A percentile compares a stretch with the other conserved stretches of the same genome.
phyloP scores from a whole-genome alignment of 2,329 filamentous ascomycete genomes.

The Apiospora pterosperma region DNA sequence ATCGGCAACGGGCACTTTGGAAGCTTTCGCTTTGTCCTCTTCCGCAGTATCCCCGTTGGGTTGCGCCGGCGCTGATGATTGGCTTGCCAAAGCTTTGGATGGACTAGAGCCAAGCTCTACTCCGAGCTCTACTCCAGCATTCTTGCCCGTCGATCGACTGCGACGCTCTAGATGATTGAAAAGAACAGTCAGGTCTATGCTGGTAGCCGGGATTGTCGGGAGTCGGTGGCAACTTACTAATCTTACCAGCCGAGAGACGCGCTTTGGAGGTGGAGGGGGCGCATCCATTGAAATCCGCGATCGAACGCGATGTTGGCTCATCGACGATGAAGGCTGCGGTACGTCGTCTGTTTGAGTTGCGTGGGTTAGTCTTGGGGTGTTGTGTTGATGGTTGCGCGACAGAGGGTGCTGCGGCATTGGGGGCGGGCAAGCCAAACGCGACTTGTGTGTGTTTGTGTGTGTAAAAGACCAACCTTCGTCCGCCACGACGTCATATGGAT shows the following conservation, averaged over 20 bases:
- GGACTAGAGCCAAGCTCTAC: not conserved
- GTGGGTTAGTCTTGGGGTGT: conserved; percentile 6
- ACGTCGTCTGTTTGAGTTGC: conserved; percentile 15
- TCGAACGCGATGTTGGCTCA: conserved; percentile 14
- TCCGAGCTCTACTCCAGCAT: not conserved
- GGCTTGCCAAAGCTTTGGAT: not conserved
- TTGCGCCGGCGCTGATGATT: not conserved
- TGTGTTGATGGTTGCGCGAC: conserved; percentile 2
- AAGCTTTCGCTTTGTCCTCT: conserved; percentile 8
- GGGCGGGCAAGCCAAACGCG: not conserved
- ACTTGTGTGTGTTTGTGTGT: not conserved
- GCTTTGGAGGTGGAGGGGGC: conserved; percentile 16
- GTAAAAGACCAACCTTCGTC: not conserved
- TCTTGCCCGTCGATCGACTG: conserved; percentile 14
- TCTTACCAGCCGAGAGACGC: conserved; percentile 13
- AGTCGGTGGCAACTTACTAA: conserved; percentile 11
- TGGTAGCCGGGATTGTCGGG: not conserved
- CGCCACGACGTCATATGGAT: conserved; percentile 1
- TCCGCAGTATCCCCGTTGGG: conserved; percentile 7
- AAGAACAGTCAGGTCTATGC: not conserved
- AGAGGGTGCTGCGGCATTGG: not conserved
- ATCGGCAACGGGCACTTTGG: conserved; percentile 21
- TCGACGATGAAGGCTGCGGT: conserved; percentile 12
- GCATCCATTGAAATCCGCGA: conserved; percentile 21
- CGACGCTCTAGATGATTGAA: conserved; percentile 16